phyloP scores from a whole-genome alignment of 805 yeast species.

The Zygotorulaspora florentina region DNA sequence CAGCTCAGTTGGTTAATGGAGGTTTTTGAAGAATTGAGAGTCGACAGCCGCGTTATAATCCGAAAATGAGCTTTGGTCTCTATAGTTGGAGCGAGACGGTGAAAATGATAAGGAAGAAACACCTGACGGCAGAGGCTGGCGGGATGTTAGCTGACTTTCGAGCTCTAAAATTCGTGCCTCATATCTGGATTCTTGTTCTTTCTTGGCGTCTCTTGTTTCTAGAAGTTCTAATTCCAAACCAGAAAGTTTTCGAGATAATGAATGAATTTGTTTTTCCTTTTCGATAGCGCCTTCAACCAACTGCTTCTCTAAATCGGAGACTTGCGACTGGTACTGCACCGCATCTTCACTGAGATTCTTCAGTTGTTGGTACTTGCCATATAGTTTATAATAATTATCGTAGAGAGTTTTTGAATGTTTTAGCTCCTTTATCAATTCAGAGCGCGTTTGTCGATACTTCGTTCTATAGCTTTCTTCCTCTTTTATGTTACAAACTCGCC shows the following conservation, averaged over 20 bases:
- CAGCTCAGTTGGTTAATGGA: background rate
- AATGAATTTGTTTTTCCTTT: conserved; percentile 31
- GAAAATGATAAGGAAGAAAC: conserved; percentile 11
- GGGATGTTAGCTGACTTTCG: conserved; percentile 17
- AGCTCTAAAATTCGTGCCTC: conserved; percentile 30
- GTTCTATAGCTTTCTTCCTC: conserved; percentile 15
- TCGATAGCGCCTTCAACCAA: conserved; percentile 20
- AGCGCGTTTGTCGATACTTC: conserved; percentile 27
- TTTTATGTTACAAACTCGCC: conserved; percentile 6
- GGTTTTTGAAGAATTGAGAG: conserved; percentile 17
- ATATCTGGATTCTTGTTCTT: conserved; percentile 24
- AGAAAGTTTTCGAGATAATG: conserved; percentile 25
- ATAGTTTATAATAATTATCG: conserved; percentile 35
- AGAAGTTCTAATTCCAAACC: conserved; percentile 24
- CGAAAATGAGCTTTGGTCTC: conserved; percentile 11
- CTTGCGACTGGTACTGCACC: conserved; percentile 14
- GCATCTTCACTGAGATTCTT: conserved; percentile 12
- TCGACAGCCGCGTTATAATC: conserved; percentile 19
- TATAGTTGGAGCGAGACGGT: conserved; percentile 7
- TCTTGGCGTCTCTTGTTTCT: conserved; percentile 22
- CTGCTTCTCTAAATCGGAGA: conserved; percentile 27
- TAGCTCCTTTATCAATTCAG: conserved; percentile 35
- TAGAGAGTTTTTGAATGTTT: conserved; percentile 34
- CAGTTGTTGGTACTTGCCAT: conserved; percentile 31
- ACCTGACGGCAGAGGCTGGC: conserved; percentile 5